Conservation (phyloP, 371 early-diverging fungal genomes). For the Mortierella sp. region DNA sequence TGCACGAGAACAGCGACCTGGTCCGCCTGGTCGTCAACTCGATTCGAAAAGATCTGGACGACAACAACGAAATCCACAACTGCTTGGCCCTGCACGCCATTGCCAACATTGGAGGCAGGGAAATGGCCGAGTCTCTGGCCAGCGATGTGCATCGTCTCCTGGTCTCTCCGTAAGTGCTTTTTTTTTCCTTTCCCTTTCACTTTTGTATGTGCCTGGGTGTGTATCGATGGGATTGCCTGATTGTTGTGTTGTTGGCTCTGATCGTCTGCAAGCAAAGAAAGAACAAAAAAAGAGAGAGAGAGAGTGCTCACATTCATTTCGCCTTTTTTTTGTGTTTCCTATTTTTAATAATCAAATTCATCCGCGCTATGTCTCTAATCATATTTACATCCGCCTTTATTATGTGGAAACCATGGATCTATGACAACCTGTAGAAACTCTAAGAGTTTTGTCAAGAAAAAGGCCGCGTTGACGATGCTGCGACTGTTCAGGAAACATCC, state of each 20-base stretch:
- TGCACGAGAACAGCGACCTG: conserved; percentile 90
- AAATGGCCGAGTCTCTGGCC: conserved; percentile 91
- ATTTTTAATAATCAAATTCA: conserved; percentile 26
- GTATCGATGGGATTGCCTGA: not conserved
- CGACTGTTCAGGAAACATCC: conserved; percentile 92
- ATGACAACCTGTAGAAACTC: conserved; percentile 75
- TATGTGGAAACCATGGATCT: conserved; percentile 10
- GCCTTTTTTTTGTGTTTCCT: conserved; percentile 18
- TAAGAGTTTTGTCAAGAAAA: conserved; percentile 93
- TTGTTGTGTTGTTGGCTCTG: conserved; percentile 9
- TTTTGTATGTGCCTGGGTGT: not conserved
- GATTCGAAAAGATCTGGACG: conserved; percentile 90
- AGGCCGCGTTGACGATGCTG: conserved; percentile 94
- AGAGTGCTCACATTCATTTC: conserved; percentile 11
- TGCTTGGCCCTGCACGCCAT: conserved; percentile 96
- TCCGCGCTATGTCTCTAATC: not conserved
- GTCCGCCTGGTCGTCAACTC: conserved; percentile 88
- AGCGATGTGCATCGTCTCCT: conserved; percentile 88
- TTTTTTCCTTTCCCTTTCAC: conserved; percentile 9
- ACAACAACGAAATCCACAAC: conserved; percentile 88
- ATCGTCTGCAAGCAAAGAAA: not conserved
- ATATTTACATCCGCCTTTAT: conserved; percentile 13
- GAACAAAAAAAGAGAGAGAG: not conserved
- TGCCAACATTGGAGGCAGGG: conserved; percentile 93
- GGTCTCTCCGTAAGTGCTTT: conserved; percentile 78